These are phyloP conservation scores for Solidago caesia DNA, from an alignment of 129 eudicot species.

Conservation along the genomic window DNA sequence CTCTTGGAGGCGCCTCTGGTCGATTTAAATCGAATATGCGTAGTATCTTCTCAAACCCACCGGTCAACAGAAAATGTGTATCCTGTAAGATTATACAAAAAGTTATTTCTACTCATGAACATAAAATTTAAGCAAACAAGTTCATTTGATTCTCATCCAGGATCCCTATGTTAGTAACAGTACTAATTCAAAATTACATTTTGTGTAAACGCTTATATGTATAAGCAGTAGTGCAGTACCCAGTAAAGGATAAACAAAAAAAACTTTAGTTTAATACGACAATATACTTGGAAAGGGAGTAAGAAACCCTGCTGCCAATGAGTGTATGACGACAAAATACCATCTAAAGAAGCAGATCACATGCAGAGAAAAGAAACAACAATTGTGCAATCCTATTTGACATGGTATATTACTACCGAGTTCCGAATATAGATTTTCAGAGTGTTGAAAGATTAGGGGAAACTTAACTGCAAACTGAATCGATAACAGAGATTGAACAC, in stretches of 20 bases:
- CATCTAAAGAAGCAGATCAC: background rate
- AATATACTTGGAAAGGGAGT: background rate
- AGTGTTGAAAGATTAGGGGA: background rate
- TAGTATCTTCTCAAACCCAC: slow-evolving; percentile 68
- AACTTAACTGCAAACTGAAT: background rate
- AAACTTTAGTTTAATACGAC: background rate
- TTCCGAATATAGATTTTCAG: background rate
- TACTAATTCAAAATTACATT: background rate
- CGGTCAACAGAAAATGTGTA: slow-evolving; percentile 55
- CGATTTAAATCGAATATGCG: slow-evolving; percentile 67
- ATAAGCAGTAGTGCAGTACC: background rate
- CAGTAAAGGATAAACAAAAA: background rate
- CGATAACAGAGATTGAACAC: background rate
- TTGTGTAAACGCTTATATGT: background rate
- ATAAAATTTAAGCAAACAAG: background rate
- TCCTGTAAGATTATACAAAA: slow-evolving; percentile 40
- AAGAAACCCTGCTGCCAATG: background rate
- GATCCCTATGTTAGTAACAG: background rate
- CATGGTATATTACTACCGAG: background rate
- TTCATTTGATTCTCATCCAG: background rate
- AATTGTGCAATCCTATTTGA: background rate
- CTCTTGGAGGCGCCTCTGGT: slow-evolving; percentile 71
- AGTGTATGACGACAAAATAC: background rate
- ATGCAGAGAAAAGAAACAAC: background rate
- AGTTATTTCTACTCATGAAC: background rate